A percentile compares a stretch with the other conserved stretches of the same genome.
Conservation (phyloP, 768 basidiomycete species). For the Tephrocybe sp. region DNA sequence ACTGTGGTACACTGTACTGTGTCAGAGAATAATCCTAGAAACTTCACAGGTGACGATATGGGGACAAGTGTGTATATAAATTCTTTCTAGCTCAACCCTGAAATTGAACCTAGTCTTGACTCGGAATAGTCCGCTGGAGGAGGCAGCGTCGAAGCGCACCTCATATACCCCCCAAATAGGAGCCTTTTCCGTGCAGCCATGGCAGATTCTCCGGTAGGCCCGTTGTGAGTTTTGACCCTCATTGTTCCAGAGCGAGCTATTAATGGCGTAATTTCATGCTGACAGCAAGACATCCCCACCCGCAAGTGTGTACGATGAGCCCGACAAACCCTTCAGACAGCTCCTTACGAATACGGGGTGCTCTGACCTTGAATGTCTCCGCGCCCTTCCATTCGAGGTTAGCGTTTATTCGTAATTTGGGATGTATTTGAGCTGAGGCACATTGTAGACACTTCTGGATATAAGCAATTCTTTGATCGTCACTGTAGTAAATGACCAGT, state of each 20-base stretch:
- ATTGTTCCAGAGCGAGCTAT: neutral
- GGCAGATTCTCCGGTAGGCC: constrained; percentile 49
- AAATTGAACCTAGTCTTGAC: neutral
- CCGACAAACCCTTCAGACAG: constrained; percentile 47
- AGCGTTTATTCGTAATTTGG: neutral
- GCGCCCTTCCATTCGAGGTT: constrained; percentile 42
- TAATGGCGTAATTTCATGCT: neutral
- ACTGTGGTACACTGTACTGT: neutral
- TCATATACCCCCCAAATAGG: constrained; percentile 37
- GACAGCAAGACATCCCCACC: constrained; percentile 49
- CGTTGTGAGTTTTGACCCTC: constrained; percentile 38
- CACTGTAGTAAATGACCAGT: constrained; percentile 44
- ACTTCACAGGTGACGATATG: constrained; percentile 47
- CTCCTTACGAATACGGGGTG: constrained; percentile 47
- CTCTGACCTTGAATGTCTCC: constrained; percentile 41
- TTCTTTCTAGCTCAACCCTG: neutral
- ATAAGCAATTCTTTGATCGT: constrained; percentile 45
- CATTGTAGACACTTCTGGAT: constrained; percentile 42
- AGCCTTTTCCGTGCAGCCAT: constrained; percentile 51
- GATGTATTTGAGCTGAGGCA: neutral
- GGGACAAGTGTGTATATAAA: constrained; percentile 30
- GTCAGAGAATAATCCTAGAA: neutral
- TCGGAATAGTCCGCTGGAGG: constrained; percentile 45
- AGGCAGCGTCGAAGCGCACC: constrained; percentile 46
- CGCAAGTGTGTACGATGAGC: constrained; percentile 44